Evolutionary conservation across 1,284 basidiomycete species (phyloP), one percentile per base, ranked within the genome.

Genomic region (Exobasidium cylindrosporum): DNA sequence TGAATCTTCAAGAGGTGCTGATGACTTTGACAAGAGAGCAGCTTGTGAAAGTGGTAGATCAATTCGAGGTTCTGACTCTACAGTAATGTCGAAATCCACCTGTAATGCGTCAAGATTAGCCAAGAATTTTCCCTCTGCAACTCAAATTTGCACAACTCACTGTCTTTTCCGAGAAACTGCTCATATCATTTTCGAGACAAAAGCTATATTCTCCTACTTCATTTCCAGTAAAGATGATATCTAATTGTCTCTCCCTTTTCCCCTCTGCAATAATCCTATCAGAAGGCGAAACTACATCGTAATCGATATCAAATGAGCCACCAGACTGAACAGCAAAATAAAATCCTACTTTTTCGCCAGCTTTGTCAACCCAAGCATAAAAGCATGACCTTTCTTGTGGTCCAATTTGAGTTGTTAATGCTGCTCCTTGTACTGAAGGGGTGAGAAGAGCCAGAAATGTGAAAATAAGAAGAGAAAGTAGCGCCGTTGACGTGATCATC

Each of bases 251-350:
- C 77, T 97, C 94, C 47, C 88, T 87, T 69, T 85, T 81, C 59
- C 92, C 96, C 59, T 92, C 88, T 49, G 97, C 86, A 43, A 98
- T 81, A 52, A 94, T 83, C 77, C 88, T 90, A 79, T 91, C 89
- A 62, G 87, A 87, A 11, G 96, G 95, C 79, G 94, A 91, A 72
- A 88, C 91, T 67, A 99, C 86, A 67, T 89, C 87, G 80, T 91
- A 99, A 83, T 97, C 92, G 62, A 98, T 90, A 79, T 98, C 95
- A 81, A 98, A 98, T 5, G 89, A 88, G 54, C 95, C 96, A 59
- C 96, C 95, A 44, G 91, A 90, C 87, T 98, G 96, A 29, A 98
- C 92, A 23, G 84, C 83, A 71, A 84, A 85, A 79, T 85, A 84
- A 76, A 84, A 85, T 57, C 91, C 89, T 65, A 94, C 88, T 84